phyloP scores from a whole-genome alignment of 2,329 filamentous ascomycete species.

The Ceratocystiopsis minuta region DNA sequence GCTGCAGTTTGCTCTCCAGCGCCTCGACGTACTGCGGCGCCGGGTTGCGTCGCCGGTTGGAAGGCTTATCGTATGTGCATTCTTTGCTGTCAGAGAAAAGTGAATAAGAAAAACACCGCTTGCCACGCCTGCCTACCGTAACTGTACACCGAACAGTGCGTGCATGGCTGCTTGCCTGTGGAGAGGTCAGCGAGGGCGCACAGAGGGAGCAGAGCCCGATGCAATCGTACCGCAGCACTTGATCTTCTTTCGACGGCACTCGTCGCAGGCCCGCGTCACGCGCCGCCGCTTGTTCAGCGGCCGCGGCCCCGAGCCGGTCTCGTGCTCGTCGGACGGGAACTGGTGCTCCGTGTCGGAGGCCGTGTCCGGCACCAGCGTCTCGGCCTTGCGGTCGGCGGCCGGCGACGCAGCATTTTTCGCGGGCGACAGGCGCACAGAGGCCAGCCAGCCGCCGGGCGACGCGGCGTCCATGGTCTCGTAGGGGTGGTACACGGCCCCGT shows the following conservation, averaged over 20 bases:
- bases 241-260: conserved; percentile 72
- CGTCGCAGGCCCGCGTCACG: conserved; percentile 66
- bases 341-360: too few species aligned
- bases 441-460: too few species aligned
- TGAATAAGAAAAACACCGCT: neutral
- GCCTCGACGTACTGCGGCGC: conserved; percentile 87
- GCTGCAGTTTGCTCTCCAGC: conserved; percentile 64
- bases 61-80: conserved; percentile 90
- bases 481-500: too few species aligned
- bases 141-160: conserved; percentile 94
- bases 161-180: conserved; percentile 65
- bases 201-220: too few species aligned
- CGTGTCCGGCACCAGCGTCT: too few species aligned
- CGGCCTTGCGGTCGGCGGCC: too few species aligned
- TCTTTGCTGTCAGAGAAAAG: conserved; percentile 31
- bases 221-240: conserved; percentile 53
- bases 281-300: conserved; percentile 60
- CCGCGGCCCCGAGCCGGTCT: conserved; percentile 17
- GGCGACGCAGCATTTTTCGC: too few species aligned
- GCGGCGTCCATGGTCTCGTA: too few species aligned
- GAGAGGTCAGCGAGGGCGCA: too few species aligned
- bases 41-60: conserved; percentile 76
- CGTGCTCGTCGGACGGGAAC: too few species aligned
- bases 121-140: conserved; percentile 39
- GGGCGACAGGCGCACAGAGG: too few species aligned